A percentile compares a stretch with the other conserved stretches of the same genome.
Conservation (phyloP, 2,329 filamentous ascomycete genomes). For the Aspergillus hortae region DNA sequence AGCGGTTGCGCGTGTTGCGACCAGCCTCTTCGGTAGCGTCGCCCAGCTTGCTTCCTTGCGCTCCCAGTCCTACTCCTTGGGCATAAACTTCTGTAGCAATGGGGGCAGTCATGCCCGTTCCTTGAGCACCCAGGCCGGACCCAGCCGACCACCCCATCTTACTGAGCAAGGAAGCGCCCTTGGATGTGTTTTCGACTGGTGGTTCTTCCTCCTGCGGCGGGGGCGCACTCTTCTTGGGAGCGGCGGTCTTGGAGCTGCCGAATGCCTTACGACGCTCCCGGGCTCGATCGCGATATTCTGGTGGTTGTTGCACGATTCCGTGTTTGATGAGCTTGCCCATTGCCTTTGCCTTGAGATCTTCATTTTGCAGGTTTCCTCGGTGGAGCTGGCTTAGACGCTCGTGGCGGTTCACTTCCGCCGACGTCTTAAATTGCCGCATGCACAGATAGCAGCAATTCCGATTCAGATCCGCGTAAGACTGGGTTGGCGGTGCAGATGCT, state of each 20-base stretch:
- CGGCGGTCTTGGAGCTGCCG: conserved; percentile 27
- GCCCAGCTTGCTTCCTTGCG: conserved; percentile 47
- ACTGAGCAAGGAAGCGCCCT: conserved; percentile 49
- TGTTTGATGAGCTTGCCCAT: conserved; percentile 43
- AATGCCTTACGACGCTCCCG: conserved; percentile 45
- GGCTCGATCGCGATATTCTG: conserved; percentile 47
- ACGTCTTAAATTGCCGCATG: conserved; percentile 54
- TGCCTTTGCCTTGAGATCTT: conserved; percentile 42
- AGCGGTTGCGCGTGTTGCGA: conserved; percentile 46
- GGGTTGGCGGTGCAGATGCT: conserved; percentile 37
- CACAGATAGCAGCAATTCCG: conserved; percentile 62
- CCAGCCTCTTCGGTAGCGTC: conserved; percentile 48
- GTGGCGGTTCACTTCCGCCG: conserved; percentile 56
- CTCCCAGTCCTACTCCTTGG: conserved; percentile 48
- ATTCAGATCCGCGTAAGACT: conserved; percentile 60
- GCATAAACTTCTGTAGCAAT: conserved; percentile 49
- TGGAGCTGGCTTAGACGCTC: conserved; percentile 58
- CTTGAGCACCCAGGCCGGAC: conserved; percentile 46
- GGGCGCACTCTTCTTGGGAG: conserved; percentile 17
- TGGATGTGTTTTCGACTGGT: conserved; percentile 35
- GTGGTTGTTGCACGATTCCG: conserved; percentile 30
- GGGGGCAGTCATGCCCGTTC: conserved; percentile 46
- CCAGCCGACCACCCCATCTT: conserved; percentile 52
- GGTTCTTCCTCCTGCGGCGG: conserved; percentile 29
- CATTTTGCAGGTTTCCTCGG: conserved; percentile 52